Base-by-base conservation (phyloP, 2,329 filamentous ascomycete genomes). In the Colletotrichum gloeosporioides region DNA sequence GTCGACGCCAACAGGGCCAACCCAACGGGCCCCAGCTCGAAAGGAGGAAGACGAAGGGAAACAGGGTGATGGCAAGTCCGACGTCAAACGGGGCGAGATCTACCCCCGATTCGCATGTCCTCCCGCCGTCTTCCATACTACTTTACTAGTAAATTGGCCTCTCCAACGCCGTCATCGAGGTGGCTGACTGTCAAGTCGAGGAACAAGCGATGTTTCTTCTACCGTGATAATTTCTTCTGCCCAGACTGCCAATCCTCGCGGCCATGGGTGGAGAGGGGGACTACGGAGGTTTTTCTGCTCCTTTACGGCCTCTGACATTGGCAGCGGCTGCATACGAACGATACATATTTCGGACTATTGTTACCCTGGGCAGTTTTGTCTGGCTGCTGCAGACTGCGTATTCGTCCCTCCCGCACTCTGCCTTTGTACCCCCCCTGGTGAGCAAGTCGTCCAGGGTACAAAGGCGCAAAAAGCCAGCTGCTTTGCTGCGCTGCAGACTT, bases 31-130 rank as follows among this genome's bases (percentile, higher is more conserved):
- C 29, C 44, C 64, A 61, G 64, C 32, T 65, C 59, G 55, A 68
- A 49, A 29, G 25, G 39, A 49, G n/a, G n/a, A 49, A 49, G 44
- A 49, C 44, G 44, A 49, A 49, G 39, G 39, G 39, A n/a, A 49
- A 63, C 62, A 72, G 61, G 59, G 32, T 64, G 71, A 31, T 70
- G 65, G 71, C 29, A 66, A 62, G 61, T 31, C 67, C 31, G 32
- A 64, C 63, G 57, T 68, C 69, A 59, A 76, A 73, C 55, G 39
- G 69, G 63, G 73, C 39, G 57, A 67, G 36, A 53, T 67, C 68
- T 67, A 55, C 34, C 22, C 31, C 32, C 55, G 16, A 39, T 39
- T 44, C 36, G 25, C 55, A 7, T 36, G 5, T 63, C 22, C 7
- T 27, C 22, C 57, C 12, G 57, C 9, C 16, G 18, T 57, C 53